Evolutionary conservation across 2,329 filamentous ascomycete species (phyloP).

Genomic region (Diplocarpon rosae): DNA sequence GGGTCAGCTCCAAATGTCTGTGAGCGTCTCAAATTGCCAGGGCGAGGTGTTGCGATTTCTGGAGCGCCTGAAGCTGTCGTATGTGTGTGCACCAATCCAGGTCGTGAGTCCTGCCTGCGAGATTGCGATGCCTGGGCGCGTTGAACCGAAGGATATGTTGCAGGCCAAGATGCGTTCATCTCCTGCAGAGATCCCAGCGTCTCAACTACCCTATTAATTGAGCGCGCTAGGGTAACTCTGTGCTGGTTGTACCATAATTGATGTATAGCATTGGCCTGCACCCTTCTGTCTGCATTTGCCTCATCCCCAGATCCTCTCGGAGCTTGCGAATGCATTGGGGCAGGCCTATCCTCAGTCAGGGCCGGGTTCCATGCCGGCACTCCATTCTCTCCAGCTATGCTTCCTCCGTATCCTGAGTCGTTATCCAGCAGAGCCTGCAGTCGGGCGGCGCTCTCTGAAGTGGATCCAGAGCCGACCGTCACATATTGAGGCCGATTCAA

Average conservation of each 20-base stretch:
- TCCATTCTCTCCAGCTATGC: slow-evolving; percentile 50
- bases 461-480: slow-evolving; percentile 75
- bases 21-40: slow-evolving; percentile 51
- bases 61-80: slow-evolving; percentile 36
- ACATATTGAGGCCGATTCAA: slow-evolving; percentile 55
- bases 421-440: slow-evolving; percentile 72
- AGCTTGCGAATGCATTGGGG: slow-evolving; percentile 31
- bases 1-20: slow-evolving; percentile 57
- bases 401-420: slow-evolving; percentile 89
- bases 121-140: slow-evolving; percentile 37
- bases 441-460: slow-evolving; percentile 69
- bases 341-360: slow-evolving; percentile 36
- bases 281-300: slow-evolving; percentile 52
- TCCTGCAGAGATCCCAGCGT: slow-evolving; percentile 73
- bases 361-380: slow-evolving; percentile 34
- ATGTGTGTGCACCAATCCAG: slow-evolving; percentile 51
- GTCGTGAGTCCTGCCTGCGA: slow-evolving; percentile 42
- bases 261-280: slow-evolving; percentile 73
- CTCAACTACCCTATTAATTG: slow-evolving; percentile 79
- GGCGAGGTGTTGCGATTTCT: slow-evolving; percentile 30
- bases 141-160: slow-evolving; percentile 83
- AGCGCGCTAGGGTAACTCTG: slow-evolving; percentile 71
- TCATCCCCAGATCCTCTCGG: slow-evolving; percentile 20
- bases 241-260: slow-evolving; percentile 95
- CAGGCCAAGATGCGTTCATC: slow-evolving; percentile 87